Conservation (phyloP, 257 asterid species). For the Fraxinus americana region DNA sequence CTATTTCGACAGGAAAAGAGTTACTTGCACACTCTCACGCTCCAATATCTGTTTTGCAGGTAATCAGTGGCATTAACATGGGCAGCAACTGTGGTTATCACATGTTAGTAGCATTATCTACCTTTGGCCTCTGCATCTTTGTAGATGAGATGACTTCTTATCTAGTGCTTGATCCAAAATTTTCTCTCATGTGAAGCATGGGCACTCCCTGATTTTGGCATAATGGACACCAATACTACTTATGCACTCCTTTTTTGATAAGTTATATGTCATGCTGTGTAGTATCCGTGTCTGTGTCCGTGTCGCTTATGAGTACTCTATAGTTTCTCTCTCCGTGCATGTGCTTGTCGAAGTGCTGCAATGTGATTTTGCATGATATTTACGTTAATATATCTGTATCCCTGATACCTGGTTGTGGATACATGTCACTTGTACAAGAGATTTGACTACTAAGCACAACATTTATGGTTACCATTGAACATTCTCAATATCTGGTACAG, state of each 20-base stretch:
- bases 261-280: not conserved
- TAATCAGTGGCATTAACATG: slow-evolving; percentile 57
- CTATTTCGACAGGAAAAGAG: not conserved
- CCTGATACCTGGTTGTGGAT: not conserved
- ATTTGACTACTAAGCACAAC: not conserved
- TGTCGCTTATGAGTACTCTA: not conserved
- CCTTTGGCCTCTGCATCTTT: not conserved
- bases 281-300: not conserved
- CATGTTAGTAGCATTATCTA: slow-evolving; percentile 34
- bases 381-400: not conserved
- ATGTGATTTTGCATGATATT: not conserved
- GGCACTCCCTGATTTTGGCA: not conserved
- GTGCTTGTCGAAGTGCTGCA: not conserved
- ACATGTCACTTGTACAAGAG: not conserved
- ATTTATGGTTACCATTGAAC: not conserved
- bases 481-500: not conserved
- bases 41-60: slow-evolving; percentile 38
- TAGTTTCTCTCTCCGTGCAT: not conserved
- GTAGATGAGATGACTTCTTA: not conserved
- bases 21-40: not conserved
- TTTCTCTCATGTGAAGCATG: not conserved
- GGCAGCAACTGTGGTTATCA: slow-evolving; percentile 65
- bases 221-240: not conserved
- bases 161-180: not conserved
- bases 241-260: not conserved